Base-by-base conservation (phyloP, 208 protist species). In the Trypanosoma caninum region DNA sequence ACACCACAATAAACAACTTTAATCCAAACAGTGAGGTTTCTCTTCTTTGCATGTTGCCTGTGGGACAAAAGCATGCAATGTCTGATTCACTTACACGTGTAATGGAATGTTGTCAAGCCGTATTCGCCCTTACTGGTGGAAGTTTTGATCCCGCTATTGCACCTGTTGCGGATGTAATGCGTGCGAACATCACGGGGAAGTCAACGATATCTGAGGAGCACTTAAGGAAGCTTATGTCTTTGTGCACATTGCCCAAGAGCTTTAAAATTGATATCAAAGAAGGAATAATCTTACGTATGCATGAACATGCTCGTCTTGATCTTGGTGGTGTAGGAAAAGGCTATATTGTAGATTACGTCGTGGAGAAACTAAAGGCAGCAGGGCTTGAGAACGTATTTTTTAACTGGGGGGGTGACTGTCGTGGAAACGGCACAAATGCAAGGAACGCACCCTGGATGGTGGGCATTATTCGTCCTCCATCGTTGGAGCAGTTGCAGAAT, bases 371-470 rank as follows among this genome's bases (percentile, higher is more conserved):
- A 27, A 76, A 69, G 52, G 57, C 50, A 23, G 64, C 55, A 18
- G 78, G 78, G 25, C 48, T 75, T 22, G 0, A n/a, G 5, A 54
- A 84, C 35, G 65, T 72, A 23, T 34, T 84, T 22, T 76, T 84
- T 65, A 73, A 84, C 46, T 84, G 78, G 78, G 78, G 78, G 18
- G 78, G 78, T 42, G 78, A 84, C 45, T 68, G 57, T 45, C 65
- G 72, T 33, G 78, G 54, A 7, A 64, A 58, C 2, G 78, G 78
- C 10, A 16, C 69, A 13, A 79, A 84, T 45, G 46, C 60, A 16
- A 33, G 69, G 48, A 33, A 61, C 25, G 44, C 66, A 25, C 67
- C 18, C 3, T 83, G 77, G 77, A 69, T 56, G 22, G 65, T 83
- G 4, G 77, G 65, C 27, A 55, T 83, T n/a, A 31, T 45, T 20